A percentile compares a stretch with the other conserved stretches of the same genome.
These are phyloP conservation scores for Penicillium janthinellum DNA, from an alignment of 2,329 filamentous ascomycete genomes.

Conservation along the genomic window DNA sequence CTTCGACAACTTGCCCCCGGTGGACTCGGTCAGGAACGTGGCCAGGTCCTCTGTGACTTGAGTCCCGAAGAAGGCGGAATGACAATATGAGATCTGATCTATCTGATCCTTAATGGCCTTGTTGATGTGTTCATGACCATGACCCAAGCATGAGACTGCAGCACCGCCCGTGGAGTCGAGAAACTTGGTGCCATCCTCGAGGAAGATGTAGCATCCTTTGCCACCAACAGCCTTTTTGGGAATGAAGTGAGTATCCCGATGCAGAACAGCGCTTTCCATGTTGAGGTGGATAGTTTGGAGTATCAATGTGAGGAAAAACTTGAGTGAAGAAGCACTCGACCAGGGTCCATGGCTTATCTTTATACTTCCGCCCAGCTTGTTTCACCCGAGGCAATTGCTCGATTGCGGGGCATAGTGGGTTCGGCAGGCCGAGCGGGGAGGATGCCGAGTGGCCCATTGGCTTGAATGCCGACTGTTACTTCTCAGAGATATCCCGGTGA, in stretches of 20 bases:
- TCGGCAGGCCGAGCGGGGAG: slow-evolving; percentile 33
- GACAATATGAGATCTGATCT: slow-evolving; percentile 60
- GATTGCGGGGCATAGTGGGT: slow-evolving; percentile 21
- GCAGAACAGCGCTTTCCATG: slow-evolving; percentile 48
- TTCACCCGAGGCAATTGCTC: slow-evolving; percentile 22
- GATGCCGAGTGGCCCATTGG: slow-evolving; percentile 36
- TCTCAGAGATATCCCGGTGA: slow-evolving; percentile 1
- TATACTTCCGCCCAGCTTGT: neutral
- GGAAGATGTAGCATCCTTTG: slow-evolving; percentile 54
- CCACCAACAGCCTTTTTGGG: slow-evolving; percentile 54
- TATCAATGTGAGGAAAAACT: neutral
- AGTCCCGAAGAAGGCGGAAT: slow-evolving; percentile 61
- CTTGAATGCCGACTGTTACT: slow-evolving; percentile 12
- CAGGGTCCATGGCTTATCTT: neutral
- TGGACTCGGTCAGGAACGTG: slow-evolving; percentile 53
- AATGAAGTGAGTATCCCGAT: slow-evolving; percentile 52
- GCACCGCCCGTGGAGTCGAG: slow-evolving; percentile 75
- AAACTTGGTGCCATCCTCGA: slow-evolving; percentile 60
- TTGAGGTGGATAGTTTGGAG: neutral
- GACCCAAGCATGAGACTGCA: slow-evolving; percentile 71
- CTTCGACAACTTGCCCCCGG: slow-evolving; percentile 55
- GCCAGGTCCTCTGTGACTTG: slow-evolving; percentile 57
- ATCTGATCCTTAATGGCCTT: slow-evolving; percentile 63
- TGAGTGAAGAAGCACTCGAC: neutral
- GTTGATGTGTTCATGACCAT: slow-evolving; percentile 63